These are phyloP conservation scores for Chrysophaeum taylorii DNA, from an alignment of 352 stramenopile species.

Conservation along the genomic window DNA sequence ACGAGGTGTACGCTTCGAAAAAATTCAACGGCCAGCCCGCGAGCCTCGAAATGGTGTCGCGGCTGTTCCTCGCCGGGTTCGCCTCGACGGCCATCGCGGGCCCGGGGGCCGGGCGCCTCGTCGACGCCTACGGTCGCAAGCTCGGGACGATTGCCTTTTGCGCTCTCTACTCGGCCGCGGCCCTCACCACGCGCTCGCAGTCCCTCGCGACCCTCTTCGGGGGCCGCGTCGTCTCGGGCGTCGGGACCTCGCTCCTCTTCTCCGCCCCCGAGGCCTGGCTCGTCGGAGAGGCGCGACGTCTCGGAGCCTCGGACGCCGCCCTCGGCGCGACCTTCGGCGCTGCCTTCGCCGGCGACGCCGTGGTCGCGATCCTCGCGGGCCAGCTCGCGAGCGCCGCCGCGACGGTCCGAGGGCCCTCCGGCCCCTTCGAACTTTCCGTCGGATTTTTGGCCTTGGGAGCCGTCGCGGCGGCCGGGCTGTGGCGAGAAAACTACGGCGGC, in stretches of 20 bases:
- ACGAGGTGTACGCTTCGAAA: constrained; percentile 58
- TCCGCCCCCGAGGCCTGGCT: constrained; percentile 82
- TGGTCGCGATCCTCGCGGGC: constrained; percentile 82
- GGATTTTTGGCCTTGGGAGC: constrained; percentile 46
- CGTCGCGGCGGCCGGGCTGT: constrained; percentile 41
- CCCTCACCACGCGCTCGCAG: constrained; percentile 44
- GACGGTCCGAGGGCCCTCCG: constrained; percentile 42
- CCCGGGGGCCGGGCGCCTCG: constrained; percentile 61
- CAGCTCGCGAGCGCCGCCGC: constrained; percentile 67
- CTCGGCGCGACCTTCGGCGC: constrained; percentile 68
- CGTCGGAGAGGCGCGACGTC: constrained; percentile 60
- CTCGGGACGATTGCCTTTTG: constrained; percentile 70
- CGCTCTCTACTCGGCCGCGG: constrained; percentile 40
- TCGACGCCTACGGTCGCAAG: constrained; percentile 67
- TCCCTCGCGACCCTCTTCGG: constrained; percentile 59
- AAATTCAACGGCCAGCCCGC: constrained; percentile 37
- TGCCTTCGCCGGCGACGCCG: constrained; percentile 67
- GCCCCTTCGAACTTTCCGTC: constrained; percentile 55
- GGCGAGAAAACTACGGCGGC: constrained; percentile 58
- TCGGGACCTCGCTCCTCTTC: constrained; percentile 78
- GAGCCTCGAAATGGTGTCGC: constrained; percentile 42
- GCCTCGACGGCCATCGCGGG: constrained; percentile 62
- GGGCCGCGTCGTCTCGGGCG: constrained; percentile 65
- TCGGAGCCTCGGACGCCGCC: constrained; percentile 16
- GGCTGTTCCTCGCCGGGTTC: constrained; percentile 80